phyloP scores from a whole-genome alignment of 768 basidiomycete species.

The Chalciporus piperatus region DNA sequence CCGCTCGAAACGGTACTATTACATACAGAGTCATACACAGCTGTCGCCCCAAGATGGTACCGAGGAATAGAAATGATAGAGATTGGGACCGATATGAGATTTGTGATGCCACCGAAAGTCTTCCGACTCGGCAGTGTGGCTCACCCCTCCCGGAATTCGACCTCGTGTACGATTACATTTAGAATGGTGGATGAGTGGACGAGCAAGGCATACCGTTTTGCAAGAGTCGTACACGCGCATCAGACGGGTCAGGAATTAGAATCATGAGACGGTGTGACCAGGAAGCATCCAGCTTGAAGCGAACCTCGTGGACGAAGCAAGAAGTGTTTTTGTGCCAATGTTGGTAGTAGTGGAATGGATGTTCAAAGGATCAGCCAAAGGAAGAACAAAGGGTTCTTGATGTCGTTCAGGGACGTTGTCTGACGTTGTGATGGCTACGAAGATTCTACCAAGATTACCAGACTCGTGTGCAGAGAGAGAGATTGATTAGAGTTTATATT shows the following conservation, averaged over 20 bases:
- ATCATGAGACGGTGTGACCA: too few species aligned
- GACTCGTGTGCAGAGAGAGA: too few species aligned
- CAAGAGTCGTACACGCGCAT: constrained; percentile 22
- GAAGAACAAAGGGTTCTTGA: constrained; percentile 26
- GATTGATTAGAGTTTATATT: too few species aligned
- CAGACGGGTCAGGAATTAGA: constrained; percentile 7
- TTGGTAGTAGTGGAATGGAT: background rate
- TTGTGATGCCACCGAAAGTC: background rate
- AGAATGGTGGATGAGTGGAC: constrained; percentile 2
- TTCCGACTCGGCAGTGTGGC: background rate
- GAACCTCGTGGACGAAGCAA: constrained; percentile 16
- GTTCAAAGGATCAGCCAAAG: constrained; percentile 16
- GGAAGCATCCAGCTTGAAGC: too few species aligned
- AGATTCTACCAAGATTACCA: constrained; percentile 15
- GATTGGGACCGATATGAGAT: background rate
- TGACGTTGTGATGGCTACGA: background rate
- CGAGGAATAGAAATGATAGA: background rate
- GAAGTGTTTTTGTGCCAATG: constrained; percentile 15
- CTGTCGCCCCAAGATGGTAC: background rate
- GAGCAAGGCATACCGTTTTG: constrained; percentile 23
- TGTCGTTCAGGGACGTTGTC: constrained; percentile 21
- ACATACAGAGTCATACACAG: background rate
- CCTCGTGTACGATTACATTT: constrained; percentile 3
- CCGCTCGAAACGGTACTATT: background rate
- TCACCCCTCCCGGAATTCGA: constrained; percentile 6